Evolutionary conservation across 1,284 basidiomycete genomes (phyloP), one percentile per base, ranked within the genome.

Genomic region (Paramarasmius palmivorus): DNA sequence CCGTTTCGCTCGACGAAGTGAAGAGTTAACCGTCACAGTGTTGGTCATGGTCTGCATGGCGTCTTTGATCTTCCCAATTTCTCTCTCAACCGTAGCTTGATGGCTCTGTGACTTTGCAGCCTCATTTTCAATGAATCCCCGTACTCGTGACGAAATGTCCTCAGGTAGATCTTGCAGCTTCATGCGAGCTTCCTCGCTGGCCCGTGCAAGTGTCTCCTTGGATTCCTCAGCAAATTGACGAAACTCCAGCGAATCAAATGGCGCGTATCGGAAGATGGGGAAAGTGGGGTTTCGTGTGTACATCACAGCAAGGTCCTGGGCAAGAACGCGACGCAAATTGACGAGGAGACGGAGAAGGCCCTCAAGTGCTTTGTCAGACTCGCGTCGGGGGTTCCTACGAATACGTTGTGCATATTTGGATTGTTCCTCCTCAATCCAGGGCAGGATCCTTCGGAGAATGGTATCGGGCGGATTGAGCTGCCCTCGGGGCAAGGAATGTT

Each of bases 231-330:
- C 59, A 58, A 66, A 69, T 0, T 49, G 22, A 10, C 23, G 19
- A 26, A 69, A 67, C 9, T 48, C 44, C 1, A 29, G 38, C 0
- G 57, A 61, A 36, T 57, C 61, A 40, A 68, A 64, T 8, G 61
- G 61, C 4, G 39, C 25, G 20, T 56, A 60, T 15, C 58, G 49
- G 23, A 62, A 66, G 19, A 67, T 34, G 10, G 59, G 23, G 7
- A 50, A 36, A 1, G 50, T 10, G 7, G 65, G 61, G 47, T 66
- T 29, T 5, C 47, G 22, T 0, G 47, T 38, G 44, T 51, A 64
- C 2, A 67, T 55, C 1, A 68, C 39, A 8, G 65, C 67, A 17
- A 56, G 45, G 45, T 68, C 65, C 53, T 70, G 64, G 32, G 68
- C 53, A 7, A 69, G 53, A 23, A 68, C 40, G 2, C 15, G 45